Percentiles rank a stretch among this genome's conserved stretches.
Evolutionary conservation across 2,329 filamentous ascomycete species (phyloP).

Genomic region (Stachybotrys elegans): DNA sequence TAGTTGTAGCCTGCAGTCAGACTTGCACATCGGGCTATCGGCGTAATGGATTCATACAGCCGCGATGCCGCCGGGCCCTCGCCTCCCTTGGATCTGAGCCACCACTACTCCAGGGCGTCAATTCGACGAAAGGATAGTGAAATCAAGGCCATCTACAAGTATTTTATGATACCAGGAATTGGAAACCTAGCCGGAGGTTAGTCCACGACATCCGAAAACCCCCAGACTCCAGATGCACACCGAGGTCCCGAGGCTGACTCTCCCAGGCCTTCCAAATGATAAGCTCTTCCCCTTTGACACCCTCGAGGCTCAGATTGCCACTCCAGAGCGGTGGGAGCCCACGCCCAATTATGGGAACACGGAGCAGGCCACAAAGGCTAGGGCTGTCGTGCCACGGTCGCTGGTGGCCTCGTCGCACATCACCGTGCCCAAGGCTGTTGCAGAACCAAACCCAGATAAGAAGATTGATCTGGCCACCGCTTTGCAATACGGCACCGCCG

Average conservation of each 20-base stretch:
- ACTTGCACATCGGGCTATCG: neutral
- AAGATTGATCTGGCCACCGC: conserved; percentile 79
- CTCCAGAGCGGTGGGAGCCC: conserved; percentile 68
- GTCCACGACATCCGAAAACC: conserved; percentile 14
- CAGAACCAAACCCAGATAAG: conserved; percentile 52
- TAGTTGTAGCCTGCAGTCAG: too few relatives aligned
- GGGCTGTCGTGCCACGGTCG: too few relatives aligned
- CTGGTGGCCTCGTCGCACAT: conserved; percentile 44
- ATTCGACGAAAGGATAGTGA: conserved; percentile 58
- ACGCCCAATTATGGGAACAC: conserved; percentile 54
- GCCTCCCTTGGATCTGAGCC: conserved; percentile 67
- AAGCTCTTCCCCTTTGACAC: conserved; percentile 88
- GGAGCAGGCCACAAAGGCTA: conserved; percentile 10
- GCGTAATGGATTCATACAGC: neutral
- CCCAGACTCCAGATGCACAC: neutral
- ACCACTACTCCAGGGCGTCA: conserved; percentile 70
- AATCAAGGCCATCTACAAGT: conserved; percentile 83
- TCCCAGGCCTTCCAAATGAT: conserved; percentile 69
- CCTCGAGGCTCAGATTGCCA: conserved; percentile 74
- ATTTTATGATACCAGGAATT: conserved; percentile 63
- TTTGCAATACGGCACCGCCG: conserved; percentile 79
- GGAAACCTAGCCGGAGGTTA: conserved; percentile 58
- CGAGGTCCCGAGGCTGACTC: neutral
- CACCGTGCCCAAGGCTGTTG: conserved; percentile 63
- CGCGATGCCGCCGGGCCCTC: conserved; percentile 9